Evolutionary conservation across 768 basidiomycete species (phyloP).

Genomic region (Harrya chromipes): DNA sequence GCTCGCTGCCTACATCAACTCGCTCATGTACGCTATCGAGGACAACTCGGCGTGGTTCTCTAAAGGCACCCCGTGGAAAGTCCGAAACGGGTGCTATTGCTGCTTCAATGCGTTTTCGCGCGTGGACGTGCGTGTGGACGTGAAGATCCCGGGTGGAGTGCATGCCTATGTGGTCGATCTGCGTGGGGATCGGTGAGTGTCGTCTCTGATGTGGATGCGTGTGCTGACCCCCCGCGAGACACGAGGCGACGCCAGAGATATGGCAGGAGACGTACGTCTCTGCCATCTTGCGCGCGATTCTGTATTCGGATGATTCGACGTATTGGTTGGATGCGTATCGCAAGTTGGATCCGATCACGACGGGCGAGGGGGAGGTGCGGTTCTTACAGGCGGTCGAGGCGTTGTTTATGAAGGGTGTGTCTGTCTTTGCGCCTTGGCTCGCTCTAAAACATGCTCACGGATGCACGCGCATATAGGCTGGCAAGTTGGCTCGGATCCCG

Average conservation of each 20-base stretch:
- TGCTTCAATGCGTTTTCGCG: constrained; percentile 99
- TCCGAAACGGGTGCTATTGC: constrained; percentile 90
- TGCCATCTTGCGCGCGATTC: constrained; percentile 82
- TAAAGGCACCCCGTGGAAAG: constrained; percentile 82
- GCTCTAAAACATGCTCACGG: neutral
- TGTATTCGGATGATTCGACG: constrained; percentile 94
- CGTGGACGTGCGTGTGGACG: constrained; percentile 95
- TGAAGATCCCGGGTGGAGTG: constrained; percentile 97
- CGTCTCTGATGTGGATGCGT: neutral
- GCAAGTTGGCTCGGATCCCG: constrained; percentile 98
- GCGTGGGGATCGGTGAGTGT: constrained; percentile 79
- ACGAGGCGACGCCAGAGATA: constrained; percentile 85
- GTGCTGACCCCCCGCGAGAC: constrained; percentile 35
- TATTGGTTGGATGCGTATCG: constrained; percentile 92
- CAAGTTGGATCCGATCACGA: constrained; percentile 92
- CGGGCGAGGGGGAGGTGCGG: constrained; percentile 80
- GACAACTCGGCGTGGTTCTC: constrained; percentile 91
- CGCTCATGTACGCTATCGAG: constrained; percentile 93
- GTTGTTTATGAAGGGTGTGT: constrained; percentile 77
- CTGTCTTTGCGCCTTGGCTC: neutral
- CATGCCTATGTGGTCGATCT: constrained; percentile 91
- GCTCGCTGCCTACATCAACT: constrained; percentile 97
- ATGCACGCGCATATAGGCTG: constrained; percentile 56
- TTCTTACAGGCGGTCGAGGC: constrained; percentile 91
- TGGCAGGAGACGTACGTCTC: constrained; percentile 99